phyloP scores from a whole-genome alignment of 208 protist species.

The Leishmania arabica region DNA sequence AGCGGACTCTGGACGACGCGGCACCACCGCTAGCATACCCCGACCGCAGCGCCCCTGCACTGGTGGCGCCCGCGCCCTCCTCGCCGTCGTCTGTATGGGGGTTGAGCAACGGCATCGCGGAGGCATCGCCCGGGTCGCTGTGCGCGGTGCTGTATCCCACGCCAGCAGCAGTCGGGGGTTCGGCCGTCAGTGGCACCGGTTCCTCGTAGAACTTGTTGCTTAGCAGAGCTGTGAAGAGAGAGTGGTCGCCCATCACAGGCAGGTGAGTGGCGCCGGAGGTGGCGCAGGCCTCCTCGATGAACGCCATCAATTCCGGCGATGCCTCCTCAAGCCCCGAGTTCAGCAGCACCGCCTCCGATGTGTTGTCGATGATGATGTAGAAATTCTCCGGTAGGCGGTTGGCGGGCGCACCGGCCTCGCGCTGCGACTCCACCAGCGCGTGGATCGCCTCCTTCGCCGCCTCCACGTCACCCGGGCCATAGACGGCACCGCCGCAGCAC shows the following conservation, averaged over 20 bases:
- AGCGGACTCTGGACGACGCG: conserved; percentile 3
- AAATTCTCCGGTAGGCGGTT: conserved; percentile 33
- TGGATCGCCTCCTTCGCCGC: conserved; percentile 32
- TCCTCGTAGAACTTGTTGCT: conserved; percentile 39
- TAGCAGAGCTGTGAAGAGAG: conserved; percentile 51
- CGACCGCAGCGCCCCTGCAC: background rate
- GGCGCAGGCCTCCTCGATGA: conserved; percentile 29
- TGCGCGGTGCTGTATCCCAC: background rate
- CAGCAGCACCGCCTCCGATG: conserved; percentile 37
- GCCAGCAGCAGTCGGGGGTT: background rate
- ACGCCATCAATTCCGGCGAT: conserved; percentile 34
- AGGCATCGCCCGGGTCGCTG: conserved; percentile 5
- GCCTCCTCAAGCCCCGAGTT: conserved; percentile 33
- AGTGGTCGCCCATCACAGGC: conserved; percentile 41
- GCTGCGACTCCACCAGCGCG: conserved; percentile 31
- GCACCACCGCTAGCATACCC: background rate
- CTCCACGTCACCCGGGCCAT: conserved; percentile 29
- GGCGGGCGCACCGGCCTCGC: background rate
- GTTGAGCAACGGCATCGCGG: conserved; percentile 2
- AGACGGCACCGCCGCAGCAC: conserved; percentile 40
- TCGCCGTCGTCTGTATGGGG: background rate
- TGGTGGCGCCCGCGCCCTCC: background rate
- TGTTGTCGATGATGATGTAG: conserved; percentile 66
- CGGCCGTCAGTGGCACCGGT: conserved; percentile 10
- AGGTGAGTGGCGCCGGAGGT: conserved; percentile 28